Evolutionary conservation across 2,329 filamentous ascomycete genomes (phyloP), one percentile per base, ranked within the genome.

Genomic region (Trichoderma hamatum): DNA sequence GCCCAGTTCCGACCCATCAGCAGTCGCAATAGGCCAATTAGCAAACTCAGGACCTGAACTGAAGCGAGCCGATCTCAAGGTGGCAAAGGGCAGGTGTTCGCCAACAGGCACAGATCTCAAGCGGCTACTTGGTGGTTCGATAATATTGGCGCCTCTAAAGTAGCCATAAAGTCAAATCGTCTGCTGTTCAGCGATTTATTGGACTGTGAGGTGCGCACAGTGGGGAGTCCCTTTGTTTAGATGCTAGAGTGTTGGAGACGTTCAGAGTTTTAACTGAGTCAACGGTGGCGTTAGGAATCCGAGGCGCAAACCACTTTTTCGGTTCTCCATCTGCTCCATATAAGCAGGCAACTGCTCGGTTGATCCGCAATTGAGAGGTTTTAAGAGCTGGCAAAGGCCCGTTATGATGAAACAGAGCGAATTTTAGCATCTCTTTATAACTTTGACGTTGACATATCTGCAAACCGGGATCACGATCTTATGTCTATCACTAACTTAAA

Each of bases 11-110:
- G 19, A 49, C 21, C 46, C 46, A 24, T 49, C 52, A n/a, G 30
- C 52, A 32, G 13, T 54, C 19, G 19, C 51, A 7, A 26, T 19
- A 55, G 54, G 26, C 21, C 16, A 26, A 63, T 46, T 14, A 46
- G 26, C 34, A 34, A 39, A 32, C 36, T n/a, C 60, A 39, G 51
- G 52, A 43, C 32, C 62, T 34, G 70, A 43, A 61, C 70, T 63
- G 69, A 69, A 67, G 69, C 65, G 32, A 39, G 70, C 36, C 67
- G 69, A 73, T 73, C 68, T 10, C 43, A 19, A 56, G 54, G n/a
- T 34, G 56, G 55, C 69, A 69, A 70, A 68, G 68, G 70, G 62
- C 60, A 39, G 67, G 71, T 66, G 30, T 46, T 67, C 56, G 21
- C 56, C 21, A 60, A 34, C 32, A 24, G 46, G 46, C 4, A 49